A percentile compares a stretch with the other conserved stretches of the same genome.
phyloP scores from a whole-genome alignment of 177 flowering plant species.

The Vitis hybrid region DNA sequence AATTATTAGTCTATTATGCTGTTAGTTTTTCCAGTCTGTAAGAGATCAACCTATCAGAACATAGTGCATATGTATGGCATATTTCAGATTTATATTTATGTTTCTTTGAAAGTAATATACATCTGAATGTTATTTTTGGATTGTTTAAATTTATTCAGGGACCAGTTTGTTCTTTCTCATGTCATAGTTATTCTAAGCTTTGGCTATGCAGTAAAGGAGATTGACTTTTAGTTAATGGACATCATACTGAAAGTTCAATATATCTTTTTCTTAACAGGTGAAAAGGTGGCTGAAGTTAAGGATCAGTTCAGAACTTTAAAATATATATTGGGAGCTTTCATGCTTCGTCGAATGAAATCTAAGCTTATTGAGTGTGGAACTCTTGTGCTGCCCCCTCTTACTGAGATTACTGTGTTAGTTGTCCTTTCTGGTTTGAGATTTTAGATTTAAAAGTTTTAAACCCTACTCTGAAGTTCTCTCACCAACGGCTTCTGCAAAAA shows the following conservation, averaged over 20 bases:
- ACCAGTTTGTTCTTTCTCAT: background rate
- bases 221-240: background rate
- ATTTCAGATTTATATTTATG: no score
- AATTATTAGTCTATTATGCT: no score
- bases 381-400: slow-evolving; percentile 79
- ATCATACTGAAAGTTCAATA: background rate
- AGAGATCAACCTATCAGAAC: no score
- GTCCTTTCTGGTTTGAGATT: slow-evolving; percentile 16
- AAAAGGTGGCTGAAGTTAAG: slow-evolving; percentile 33
- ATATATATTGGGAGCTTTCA: slow-evolving; percentile 66
- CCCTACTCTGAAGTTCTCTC: background rate
- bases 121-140: no score
- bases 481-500: no score
- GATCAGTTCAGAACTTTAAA: slow-evolving; percentile 56
- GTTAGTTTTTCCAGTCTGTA: no score
- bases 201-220: no score
- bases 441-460: background rate
- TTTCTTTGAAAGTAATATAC: no score
- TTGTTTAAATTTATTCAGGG: background rate
- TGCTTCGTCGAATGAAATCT: slow-evolving; percentile 90
- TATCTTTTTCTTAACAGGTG: slow-evolving; percentile 34
- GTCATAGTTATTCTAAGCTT: background rate
- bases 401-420: slow-evolving; percentile 85
- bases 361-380: slow-evolving; percentile 72
- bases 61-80: no score